These are phyloP conservation scores for Citrullus mucosospermus DNA, from an alignment of 306 rosid genomes.

Conservation along the genomic window DNA sequence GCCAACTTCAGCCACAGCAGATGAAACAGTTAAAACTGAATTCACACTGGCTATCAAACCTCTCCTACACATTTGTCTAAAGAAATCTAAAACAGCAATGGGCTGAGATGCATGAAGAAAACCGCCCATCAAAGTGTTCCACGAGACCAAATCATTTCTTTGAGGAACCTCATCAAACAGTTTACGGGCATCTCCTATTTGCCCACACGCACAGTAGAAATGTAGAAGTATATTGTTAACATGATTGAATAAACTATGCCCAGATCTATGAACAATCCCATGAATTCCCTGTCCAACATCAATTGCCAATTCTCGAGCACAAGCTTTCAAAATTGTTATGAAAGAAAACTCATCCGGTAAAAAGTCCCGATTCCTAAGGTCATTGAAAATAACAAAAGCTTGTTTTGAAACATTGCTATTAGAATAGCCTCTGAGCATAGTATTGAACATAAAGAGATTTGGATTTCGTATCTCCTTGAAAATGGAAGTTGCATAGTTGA, in stretches of 20 bases:
- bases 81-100: conserved; percentile 29
- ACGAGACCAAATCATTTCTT: conserved; percentile 43
- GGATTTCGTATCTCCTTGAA: conserved; percentile 35
- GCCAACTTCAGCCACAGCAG: conserved; percentile 36
- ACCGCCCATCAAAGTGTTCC: conserved; percentile 60
- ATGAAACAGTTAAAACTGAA: conserved; percentile 33
- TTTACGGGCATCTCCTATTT: conserved; percentile 39
- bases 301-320: conserved; percentile 30
- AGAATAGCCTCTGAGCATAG: conserved; percentile 58
- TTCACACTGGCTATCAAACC: conserved; percentile 31
- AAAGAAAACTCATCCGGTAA: conserved; percentile 45
- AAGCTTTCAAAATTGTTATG: conserved; percentile 34
- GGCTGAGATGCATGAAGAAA: conserved; percentile 35
- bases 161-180: conserved; percentile 45
- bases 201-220: conserved; percentile 32
- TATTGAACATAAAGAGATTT: conserved; percentile 55
- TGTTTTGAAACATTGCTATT: conserved; percentile 22
- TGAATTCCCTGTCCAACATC: conserved; percentile 46
- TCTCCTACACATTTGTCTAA: conserved; percentile 24
- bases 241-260: conserved; percentile 31
- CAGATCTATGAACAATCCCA: conserved; percentile 43
- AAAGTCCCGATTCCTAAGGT: conserved; percentile 25
- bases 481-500: conserved; percentile 48
- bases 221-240: conserved; percentile 45
- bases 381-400: conserved; percentile 41